Base-by-base conservation (phyloP, 1,284 basidiomycete species). In the Tilletiaria anomala region DNA sequence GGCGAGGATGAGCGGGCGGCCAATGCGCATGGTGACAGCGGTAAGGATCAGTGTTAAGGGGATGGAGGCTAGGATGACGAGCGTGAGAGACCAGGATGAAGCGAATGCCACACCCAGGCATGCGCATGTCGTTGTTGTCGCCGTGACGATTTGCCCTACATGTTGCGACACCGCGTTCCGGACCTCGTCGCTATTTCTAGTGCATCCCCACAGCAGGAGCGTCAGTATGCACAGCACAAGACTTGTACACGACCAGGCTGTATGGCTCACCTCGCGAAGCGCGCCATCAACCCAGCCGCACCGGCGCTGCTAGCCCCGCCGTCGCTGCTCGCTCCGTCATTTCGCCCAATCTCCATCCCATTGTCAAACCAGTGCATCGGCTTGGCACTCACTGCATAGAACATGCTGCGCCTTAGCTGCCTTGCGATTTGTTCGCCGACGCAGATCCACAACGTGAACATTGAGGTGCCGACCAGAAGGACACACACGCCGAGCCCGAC, bases 161-260 rank as follows among this genome's bases (percentile, higher is more conserved):
- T 81, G 78, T 26, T 83, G 73, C 2, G 83, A 83, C 14, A 80
- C 77, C 0, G 85, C 89, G 42, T 79, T 74, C 35, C 89, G 79
- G 15, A 96, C 80, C 45, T 94, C 85, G 67, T 97, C 89, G 3
- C 85, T 91, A 69, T 96, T 88, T 54, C 88, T 93, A n/a, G 59
- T 5, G 17, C 26, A 24, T 34, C 15, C 16, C 18, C 23, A 20
- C 20, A 40, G 5, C 16, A n/a, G 10, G 21, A 19, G 23, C 31
- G 21, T 21, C 12, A 36, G 35, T 15, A 15, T 21, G 5, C 2
- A 14, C 8, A 33, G 17, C 10, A 26, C 16, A n/a, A 32, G 11
- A 14, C 3, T 19, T 29, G 12, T 11, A 18, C 22, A 24, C 19
- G 36, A 10, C 23, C 17, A 17, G 6, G 26, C 4, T 21, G 8